These are phyloP conservation scores for Narthecium ossifragum DNA, from an alignment of 106 monocot species.

Conservation along the genomic window DNA sequence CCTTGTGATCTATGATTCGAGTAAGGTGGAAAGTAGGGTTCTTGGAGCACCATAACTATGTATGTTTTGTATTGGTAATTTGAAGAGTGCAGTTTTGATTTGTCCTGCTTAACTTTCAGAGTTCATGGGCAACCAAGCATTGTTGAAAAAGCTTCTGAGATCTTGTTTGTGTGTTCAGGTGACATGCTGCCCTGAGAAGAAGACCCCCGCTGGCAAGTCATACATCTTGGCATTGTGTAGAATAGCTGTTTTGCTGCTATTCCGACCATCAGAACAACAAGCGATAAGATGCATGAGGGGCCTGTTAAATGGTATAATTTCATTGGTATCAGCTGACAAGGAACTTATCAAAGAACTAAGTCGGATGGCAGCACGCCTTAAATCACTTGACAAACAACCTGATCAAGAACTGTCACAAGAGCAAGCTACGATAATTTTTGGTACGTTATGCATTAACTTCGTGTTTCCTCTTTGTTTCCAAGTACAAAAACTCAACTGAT, in stretches of 20 bases:
- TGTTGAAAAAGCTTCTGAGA: too few relatives aligned
- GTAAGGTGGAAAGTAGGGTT: too few relatives aligned
- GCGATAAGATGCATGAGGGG: conserved; percentile 83
- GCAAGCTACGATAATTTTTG: conserved; percentile 27
- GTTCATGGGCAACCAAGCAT: too few relatives aligned
- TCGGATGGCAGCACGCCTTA: conserved; percentile 49
- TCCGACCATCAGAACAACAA: conserved; percentile 52
- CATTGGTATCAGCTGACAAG: conserved; percentile 36
- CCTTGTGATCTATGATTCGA: background rate
- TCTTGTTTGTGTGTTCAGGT: conserved; percentile 33
- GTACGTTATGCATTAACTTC: conserved; percentile 17
- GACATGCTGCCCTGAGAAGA: conserved; percentile 49
- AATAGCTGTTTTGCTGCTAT: conserved; percentile 36
- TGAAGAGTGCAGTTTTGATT: too few relatives aligned
- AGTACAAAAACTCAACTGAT: too few relatives aligned
- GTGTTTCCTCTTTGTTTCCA: background rate
- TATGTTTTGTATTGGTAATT: too few relatives aligned
- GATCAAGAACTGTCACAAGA: conserved; percentile 53
- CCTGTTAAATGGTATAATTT: conserved; percentile 43
- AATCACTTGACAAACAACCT: conserved; percentile 55
- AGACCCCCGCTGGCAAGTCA: conserved; percentile 63
- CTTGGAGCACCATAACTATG: too few relatives aligned
- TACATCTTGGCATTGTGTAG: conserved; percentile 65
- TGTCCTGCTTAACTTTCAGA: too few relatives aligned
- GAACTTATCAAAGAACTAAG: conserved; percentile 59